Evolutionary conservation across 2,329 filamentous ascomycete species (phyloP), one percentile per base, ranked within the genome.

Genomic region (Exophiala bonariae): DNA sequence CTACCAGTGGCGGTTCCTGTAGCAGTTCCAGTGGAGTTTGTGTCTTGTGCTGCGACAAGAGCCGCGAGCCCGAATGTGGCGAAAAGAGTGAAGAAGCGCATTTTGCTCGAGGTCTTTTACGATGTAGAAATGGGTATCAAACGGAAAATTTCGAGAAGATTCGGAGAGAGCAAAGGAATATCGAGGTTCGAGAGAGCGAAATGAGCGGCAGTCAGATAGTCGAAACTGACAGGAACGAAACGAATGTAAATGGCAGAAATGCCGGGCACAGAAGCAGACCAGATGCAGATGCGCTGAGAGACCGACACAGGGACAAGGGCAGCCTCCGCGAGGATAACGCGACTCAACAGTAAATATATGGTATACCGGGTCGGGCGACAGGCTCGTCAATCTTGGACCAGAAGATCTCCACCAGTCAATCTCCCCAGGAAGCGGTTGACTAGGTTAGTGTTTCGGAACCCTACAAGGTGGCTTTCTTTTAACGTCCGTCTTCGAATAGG

Each of bases 31-130:
- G 35, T 37, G 35, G 14, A 18, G 7, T 13, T 37, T 16, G 48
- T 22, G 31, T 47, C 44, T 23, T 58, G 53, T 8, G 74, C 73
- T 44, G 70, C 64, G 39, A 63, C 72, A 56, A 73, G 61, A 56
- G 67, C 69, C 56, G 70, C 61, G 52, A 79, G 65, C 51, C 71
- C 66, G 49, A 68, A 64, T 52, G 49, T 37, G 20, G 48, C 44
- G 34, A 58, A 17, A 31, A 51, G 20, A 14, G 44, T 42, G 44
- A 58, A 52, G 48, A 56, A 58, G 38, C 53, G 55, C 55, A 58
- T 58, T 20, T 55, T 55, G 53, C 40, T 35, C 9, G 22, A 32
- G 14, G 20, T 11, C 11, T 17, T 37, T 31, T 8, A 14, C 23
- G 23, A 26, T 26, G 6, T 26, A 6, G 11, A 26, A 26, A 6